Evolutionary conservation across 2,329 filamentous ascomycete species (phyloP).

Genomic region (Aspergillus viridinutans): DNA sequence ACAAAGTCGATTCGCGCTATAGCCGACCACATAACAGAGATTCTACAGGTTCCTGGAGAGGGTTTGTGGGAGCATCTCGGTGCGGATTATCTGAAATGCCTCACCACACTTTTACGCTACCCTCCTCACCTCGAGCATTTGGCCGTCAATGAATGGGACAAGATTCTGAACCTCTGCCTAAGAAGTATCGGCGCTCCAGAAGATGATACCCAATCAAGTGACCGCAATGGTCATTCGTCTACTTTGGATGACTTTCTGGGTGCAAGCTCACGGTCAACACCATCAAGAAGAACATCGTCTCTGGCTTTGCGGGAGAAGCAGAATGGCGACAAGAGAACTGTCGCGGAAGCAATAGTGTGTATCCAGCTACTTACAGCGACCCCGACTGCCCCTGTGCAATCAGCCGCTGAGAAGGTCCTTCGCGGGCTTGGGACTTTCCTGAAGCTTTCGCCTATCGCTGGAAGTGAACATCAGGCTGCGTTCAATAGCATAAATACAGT

Average conservation of each 20-base stretch:
- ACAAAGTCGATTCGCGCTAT: constrained; percentile 74
- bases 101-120: constrained; percentile 66
- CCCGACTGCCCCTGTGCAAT: constrained; percentile 63
- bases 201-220: constrained; percentile 25
- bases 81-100: constrained; percentile 72
- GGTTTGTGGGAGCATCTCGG: constrained; percentile 65
- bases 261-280: constrained; percentile 26
- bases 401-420: constrained; percentile 55
- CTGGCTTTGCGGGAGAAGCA: constrained; percentile 23
- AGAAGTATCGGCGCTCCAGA: constrained; percentile 47
- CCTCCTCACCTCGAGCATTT: constrained; percentile 78
- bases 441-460: constrained; percentile 55
- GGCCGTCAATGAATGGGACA: constrained; percentile 62
- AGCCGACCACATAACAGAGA: constrained; percentile 76
- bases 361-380: constrained; percentile 60
- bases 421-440: constrained; percentile 58
- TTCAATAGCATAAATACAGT: constrained; percentile 73
- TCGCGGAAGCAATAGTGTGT: constrained; percentile 60
- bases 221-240: constrained; percentile 24
- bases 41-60: constrained; percentile 59
- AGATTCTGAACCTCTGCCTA: constrained; percentile 67
- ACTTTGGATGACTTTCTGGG: constrained; percentile 24
- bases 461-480: constrained; percentile 64
- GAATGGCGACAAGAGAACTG: constrained; percentile 31
- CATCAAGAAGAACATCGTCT: constrained; percentile 26